Evolutionary conservation across 2,329 filamentous ascomycete genomes (phyloP).

Genomic region (Xylariales sp.): DNA sequence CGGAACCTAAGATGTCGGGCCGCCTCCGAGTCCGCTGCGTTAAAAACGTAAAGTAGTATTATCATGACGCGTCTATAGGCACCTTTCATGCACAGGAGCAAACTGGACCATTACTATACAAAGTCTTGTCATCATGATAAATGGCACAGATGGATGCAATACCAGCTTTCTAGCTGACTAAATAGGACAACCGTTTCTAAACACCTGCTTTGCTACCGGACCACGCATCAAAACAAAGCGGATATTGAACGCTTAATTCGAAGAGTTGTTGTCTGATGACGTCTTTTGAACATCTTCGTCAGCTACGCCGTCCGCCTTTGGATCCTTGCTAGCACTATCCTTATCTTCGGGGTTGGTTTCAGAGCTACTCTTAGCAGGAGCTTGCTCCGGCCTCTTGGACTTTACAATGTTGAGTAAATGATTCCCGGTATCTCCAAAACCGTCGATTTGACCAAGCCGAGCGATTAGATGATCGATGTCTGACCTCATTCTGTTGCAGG

Average conservation of each 20-base stretch:
- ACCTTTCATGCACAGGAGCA: background rate
- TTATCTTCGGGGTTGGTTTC: conserved; percentile 28
- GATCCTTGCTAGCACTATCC: conserved; percentile 6
- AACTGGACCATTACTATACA: conserved; percentile 15
- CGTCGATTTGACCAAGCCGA: conserved; percentile 81
- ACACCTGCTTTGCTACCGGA: conserved; percentile 42
- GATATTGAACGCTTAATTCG: conserved; percentile 29
- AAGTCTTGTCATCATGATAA: conserved; percentile 2
- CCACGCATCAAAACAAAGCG: conserved; percentile 24
- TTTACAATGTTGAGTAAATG: conserved; percentile 74
- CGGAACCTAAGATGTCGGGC: background rate
- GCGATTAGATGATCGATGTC: conserved; percentile 80
- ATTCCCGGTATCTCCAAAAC: conserved; percentile 78
- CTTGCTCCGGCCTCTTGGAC: conserved; percentile 60
- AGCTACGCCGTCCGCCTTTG: conserved; percentile 8
- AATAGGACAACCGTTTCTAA: conserved; percentile 32
- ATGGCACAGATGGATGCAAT: conserved; percentile 12
- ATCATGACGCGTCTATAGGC: background rate
- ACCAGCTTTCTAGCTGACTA: background rate
- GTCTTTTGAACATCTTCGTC: conserved; percentile 20
- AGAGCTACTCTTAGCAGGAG: conserved; percentile 32
- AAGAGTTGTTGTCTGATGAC: conserved; percentile 36
- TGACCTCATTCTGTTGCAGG: conserved; percentile 71
- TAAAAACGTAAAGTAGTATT: background rate
- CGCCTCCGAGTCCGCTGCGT: background rate